These are phyloP conservation scores for Teunomyces barrocoloradensis DNA, from an alignment of 805 yeast species.

Conservation along the genomic window DNA sequence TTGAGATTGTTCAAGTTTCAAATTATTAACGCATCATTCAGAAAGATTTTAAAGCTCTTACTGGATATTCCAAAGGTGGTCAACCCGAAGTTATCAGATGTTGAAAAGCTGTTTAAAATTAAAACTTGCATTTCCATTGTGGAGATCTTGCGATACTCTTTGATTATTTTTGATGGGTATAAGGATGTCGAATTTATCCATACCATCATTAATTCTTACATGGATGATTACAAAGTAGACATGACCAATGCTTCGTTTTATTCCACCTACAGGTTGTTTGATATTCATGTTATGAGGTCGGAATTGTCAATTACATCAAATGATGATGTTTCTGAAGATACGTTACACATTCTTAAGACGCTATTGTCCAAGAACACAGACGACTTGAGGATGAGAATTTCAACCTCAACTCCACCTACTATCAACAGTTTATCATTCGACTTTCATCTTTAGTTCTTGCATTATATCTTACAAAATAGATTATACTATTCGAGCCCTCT, in stretches of 20 bases:
- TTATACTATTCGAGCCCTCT: slow-evolving; percentile 24
- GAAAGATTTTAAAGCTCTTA: slow-evolving; percentile 22
- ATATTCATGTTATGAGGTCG: slow-evolving; percentile 8
- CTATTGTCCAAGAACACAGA: slow-evolving; percentile 3
- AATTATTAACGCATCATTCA: slow-evolving; percentile 18
- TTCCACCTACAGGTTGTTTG: slow-evolving; percentile 7
- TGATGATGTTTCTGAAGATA: not conserved
- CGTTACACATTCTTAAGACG: not conserved
- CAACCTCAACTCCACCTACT: not conserved
- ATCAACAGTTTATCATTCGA: slow-evolving; percentile 1
- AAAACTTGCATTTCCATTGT: slow-evolving; percentile 7
- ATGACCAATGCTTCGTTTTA: slow-evolving; percentile 2
- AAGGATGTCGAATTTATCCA: slow-evolving; percentile 22
- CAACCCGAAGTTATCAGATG: slow-evolving; percentile 5
- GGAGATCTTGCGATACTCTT: slow-evolving; percentile 18
- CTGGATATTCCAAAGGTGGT: slow-evolving; percentile 15
- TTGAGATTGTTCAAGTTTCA: slow-evolving; percentile 18
- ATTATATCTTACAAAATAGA: not conserved
- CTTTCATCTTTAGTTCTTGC: slow-evolving; percentile 2
- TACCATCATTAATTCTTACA: slow-evolving; percentile 8
- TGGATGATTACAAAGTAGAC: slow-evolving; percentile 3
- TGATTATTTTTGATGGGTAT: slow-evolving; percentile 32
- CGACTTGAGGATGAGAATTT: not conserved
- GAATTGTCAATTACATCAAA: slow-evolving; percentile 1
- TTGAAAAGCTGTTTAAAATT: slow-evolving; percentile 4